phyloP scores from a whole-genome alignment of 1,284 basidiomycete species.

The Puccinia novopanici region DNA sequence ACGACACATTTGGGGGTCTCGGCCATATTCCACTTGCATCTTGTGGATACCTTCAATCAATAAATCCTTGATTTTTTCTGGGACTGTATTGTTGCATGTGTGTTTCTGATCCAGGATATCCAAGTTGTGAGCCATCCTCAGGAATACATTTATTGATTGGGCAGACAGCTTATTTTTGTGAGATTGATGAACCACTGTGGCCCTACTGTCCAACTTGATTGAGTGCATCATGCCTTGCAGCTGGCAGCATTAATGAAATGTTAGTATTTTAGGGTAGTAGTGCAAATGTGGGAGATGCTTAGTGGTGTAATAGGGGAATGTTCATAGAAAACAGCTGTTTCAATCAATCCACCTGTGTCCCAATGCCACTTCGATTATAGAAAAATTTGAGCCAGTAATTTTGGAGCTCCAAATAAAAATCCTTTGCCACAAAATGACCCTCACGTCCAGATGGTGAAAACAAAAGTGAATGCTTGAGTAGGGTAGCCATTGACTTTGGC shows the following conservation, averaged over 20 bases:
- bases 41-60: not conserved
- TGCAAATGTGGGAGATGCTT: not conserved
- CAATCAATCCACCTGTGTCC: constrained; percentile 2
- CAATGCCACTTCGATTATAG: constrained; percentile 5
- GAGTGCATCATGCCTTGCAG: not conserved
- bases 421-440: constrained; percentile 22
- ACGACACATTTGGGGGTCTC: not conserved
- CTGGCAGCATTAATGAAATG: not conserved
- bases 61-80: not conserved
- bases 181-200: not conserved
- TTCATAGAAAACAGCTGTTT: constrained; percentile 11
- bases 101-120: not conserved
- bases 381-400: constrained; percentile 32
- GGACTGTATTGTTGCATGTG: no score
- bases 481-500: not conserved
- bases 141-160: not conserved
- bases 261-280: not conserved
- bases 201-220: not conserved
- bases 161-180: not conserved
- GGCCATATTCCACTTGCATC: not conserved
- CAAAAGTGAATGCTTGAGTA: no score
- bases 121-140: not conserved
- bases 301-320: not conserved
- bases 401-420: constrained; percentile 29
- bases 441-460: constrained; percentile 14